Evolutionary conservation across 805 yeast species (phyloP).

Genomic region (Phaffomyces thermotolerans): DNA sequence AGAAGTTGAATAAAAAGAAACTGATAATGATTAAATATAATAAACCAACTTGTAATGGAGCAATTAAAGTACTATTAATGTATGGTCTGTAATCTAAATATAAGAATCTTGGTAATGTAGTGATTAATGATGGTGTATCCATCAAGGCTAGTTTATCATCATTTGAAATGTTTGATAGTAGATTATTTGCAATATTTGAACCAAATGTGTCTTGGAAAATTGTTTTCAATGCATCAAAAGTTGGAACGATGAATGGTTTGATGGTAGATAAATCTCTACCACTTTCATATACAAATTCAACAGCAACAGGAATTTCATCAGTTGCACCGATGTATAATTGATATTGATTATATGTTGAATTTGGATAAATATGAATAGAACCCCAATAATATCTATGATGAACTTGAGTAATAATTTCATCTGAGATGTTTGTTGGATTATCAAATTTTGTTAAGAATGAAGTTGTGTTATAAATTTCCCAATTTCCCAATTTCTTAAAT

Average conservation of each 20-base stretch:
- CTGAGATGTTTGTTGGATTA: slow-evolving; percentile 18
- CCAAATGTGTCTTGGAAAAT: slow-evolving; percentile 19
- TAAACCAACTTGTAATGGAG: slow-evolving; percentile 71
- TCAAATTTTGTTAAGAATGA: slow-evolving; percentile 14
- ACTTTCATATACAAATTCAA: slow-evolving; percentile 47
- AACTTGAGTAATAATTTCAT: slow-evolving; percentile 36
- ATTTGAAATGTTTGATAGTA: slow-evolving; percentile 25
- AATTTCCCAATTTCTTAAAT: slow-evolving; percentile 48
- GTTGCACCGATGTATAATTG: slow-evolving; percentile 22
- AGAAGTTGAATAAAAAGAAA: slow-evolving; percentile 62
- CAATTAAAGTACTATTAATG: slow-evolving; percentile 42
- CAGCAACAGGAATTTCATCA: slow-evolving; percentile 25
- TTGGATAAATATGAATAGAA: slow-evolving; percentile 43
- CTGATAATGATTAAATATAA: slow-evolving; percentile 66
- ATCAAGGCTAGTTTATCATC: slow-evolving; percentile 21
- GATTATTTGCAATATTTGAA: slow-evolving; percentile 17
- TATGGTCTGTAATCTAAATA: slow-evolving; percentile 44
- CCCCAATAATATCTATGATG: slow-evolving; percentile 59
- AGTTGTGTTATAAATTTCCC: slow-evolving; percentile 25
- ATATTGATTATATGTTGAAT: slow-evolving; percentile 34
- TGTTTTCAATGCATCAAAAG: slow-evolving; percentile 31
- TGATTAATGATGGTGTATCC: slow-evolving; percentile 16
- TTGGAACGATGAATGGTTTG: slow-evolving; percentile 37
- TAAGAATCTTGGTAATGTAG: slow-evolving; percentile 31
- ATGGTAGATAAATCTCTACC: slow-evolving; percentile 55